These are phyloP conservation scores for Rostrohypoxylon terebratum DNA, from an alignment of 495 filamentous ascomycete species.

Conservation along the genomic window DNA sequence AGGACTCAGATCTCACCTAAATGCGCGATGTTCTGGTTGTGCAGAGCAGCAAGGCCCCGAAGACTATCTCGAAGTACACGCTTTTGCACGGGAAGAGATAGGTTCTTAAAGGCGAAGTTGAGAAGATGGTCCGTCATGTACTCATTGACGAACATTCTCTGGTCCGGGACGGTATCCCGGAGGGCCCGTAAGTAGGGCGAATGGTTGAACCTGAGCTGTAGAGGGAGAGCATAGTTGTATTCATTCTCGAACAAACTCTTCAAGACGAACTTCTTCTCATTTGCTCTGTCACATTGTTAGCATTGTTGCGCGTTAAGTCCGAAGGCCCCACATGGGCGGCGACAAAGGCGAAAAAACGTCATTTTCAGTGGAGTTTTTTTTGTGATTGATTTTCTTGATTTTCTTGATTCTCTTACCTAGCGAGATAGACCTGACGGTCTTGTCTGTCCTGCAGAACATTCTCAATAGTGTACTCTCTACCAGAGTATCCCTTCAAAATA, in stretches of 20 bases:
- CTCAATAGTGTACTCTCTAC: constrained; percentile 53
- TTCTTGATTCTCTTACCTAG: constrained; percentile 45
- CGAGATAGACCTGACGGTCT: constrained; percentile 52
- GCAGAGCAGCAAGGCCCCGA: constrained; percentile 58
- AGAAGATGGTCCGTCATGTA: constrained; percentile 61
- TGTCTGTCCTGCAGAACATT: constrained; percentile 54
- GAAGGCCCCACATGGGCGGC: constrained; percentile 21
- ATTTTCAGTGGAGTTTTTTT: constrained; percentile 12
- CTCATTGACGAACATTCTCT: constrained; percentile 62
- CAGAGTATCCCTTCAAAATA: constrained; percentile 51
- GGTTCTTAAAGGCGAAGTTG: constrained; percentile 55
- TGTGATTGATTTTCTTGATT: too few species aligned
- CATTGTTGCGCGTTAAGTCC: constrained; percentile 23
- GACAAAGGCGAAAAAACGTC: constrained; percentile 11
- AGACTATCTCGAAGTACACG: constrained; percentile 59
- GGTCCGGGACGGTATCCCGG: constrained; percentile 58
- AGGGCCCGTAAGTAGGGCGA: constrained; percentile 55
- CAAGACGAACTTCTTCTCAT: constrained; percentile 56
- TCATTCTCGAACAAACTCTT: constrained; percentile 56
- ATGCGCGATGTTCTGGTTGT: constrained; percentile 63
- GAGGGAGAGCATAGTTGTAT: constrained; percentile 55
- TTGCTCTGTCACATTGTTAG: constrained; percentile 45
- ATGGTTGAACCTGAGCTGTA: constrained; percentile 54
- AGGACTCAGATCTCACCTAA: constrained; percentile 47
- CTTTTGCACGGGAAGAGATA: constrained; percentile 54